Evolutionary conservation across 1,284 basidiomycete species (phyloP), one percentile per base, ranked within the genome.

Genomic region (Cystobasidium pallidum): DNA sequence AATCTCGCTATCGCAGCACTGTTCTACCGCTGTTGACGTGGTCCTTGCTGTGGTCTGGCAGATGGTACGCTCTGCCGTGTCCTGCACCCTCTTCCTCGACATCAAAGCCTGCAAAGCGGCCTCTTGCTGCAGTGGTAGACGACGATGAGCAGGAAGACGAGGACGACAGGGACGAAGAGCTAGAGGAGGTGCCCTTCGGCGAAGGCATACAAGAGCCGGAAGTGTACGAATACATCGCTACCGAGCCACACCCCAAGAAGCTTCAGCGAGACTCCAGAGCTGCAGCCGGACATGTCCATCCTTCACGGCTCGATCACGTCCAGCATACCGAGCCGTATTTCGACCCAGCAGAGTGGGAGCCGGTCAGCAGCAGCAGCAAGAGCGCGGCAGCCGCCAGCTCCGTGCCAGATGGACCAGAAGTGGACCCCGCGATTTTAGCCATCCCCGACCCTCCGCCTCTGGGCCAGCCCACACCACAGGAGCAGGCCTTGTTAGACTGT

Each of bases 51-150:
- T 13, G 6, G 36, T 13, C 36, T 39, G 7, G 6, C 57, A 66
- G 64, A 54, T 66, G 64, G 64, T 66, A 66, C 32, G 64, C 64
- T 57, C 57, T 58, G 61, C 43, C 58, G 15, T 45, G 39, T n/a
- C 65, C 51, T n/a, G 41, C 49, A 11, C 30, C 54, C 1, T 57
- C 54, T 36, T 57, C 54, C 28, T 26, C 51, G 10, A 10, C 30
- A 10, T 59, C 57, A 3, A 47, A 45, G 39, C 55, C 55, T 36
- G 55, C 55, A 36, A 43, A 61, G 36, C 58, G 39, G 15, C 24
- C 55, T 34, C 55, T n/a, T 28, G 36, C 58, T 32, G 19, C 21
- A 26, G 43, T 57, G 15, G 58, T 39, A n/a, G 58, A 61, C 13
- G 58, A 41, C 26, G 58, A 61, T 19, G 41, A 61, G 13, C 17